phyloP scores from a whole-genome alignment of 2,329 filamentous ascomycete species.

The Byssochlamys sp. region DNA sequence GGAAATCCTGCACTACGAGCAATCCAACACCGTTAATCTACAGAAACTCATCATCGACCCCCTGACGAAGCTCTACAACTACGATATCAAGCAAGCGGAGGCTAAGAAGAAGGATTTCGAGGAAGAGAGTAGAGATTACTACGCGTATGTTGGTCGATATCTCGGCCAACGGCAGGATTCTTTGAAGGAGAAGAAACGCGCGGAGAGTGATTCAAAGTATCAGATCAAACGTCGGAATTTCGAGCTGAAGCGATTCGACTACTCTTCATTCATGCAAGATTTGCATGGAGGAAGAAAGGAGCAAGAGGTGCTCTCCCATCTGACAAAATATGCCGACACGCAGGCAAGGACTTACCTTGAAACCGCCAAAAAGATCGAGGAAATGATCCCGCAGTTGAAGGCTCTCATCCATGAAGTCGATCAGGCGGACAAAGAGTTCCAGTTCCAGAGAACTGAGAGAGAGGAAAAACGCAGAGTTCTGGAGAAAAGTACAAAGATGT shows the following conservation, averaged over 20 bases:
- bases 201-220: constrained; percentile 91
- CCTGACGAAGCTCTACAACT: constrained; percentile 77
- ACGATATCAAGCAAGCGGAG: constrained; percentile 96
- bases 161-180: constrained; percentile 94
- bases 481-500: constrained; percentile 73
- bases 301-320: constrained; percentile 85
- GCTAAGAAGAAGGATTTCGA: constrained; percentile 96
- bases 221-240: constrained; percentile 88
- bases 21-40: constrained; percentile 70
- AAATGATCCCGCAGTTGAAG: constrained; percentile 77
- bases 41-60: constrained; percentile 94
- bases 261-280: constrained; percentile 98
- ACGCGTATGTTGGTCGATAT: constrained; percentile 87
- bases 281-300: constrained; percentile 98
- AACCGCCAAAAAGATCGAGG: constrained; percentile 78
- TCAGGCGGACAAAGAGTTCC: constrained; percentile 90
- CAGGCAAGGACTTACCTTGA: constrained; percentile 75
- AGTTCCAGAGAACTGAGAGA: constrained; percentile 85
- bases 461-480: constrained; percentile 86
- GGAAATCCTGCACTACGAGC: constrained; percentile 80
- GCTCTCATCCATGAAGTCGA: constrained; percentile 81
- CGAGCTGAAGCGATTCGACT: constrained; percentile 94
- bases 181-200: constrained; percentile 91
- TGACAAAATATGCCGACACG: constrained; percentile 86
- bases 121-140: constrained; percentile 97